A percentile compares a stretch with the other conserved stretches of the same genome.
phyloP scores from a whole-genome alignment of 2,329 filamentous ascomycete species.

The Amauroascus verrucosus region DNA sequence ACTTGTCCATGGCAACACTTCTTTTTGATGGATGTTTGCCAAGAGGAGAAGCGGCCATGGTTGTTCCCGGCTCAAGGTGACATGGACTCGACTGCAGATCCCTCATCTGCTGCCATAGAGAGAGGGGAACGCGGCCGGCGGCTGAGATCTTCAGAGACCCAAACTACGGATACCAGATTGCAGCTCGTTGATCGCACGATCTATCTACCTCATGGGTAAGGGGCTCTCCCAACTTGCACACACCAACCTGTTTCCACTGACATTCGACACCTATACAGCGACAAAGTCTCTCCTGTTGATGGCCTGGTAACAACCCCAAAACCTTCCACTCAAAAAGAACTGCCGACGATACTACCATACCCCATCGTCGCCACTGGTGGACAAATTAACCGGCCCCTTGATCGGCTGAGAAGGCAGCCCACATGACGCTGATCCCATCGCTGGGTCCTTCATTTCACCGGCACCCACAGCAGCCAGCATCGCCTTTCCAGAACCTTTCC shows the following conservation, averaged over 20 bases:
- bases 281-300: neutral
- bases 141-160: no score
- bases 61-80: neutral
- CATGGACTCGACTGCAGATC: neutral
- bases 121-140: no score
- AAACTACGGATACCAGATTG: no score
- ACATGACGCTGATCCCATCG: constrained; percentile 1
- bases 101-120: neutral
- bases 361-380: neutral
- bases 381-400: neutral
- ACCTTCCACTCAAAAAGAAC: neutral
- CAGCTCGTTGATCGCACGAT: no score
- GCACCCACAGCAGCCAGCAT: no score
- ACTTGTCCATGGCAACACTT: no score
- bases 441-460: neutral
- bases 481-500: neutral
- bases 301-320: no score
- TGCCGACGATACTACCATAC: constrained; percentile 3
- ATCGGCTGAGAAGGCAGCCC: neutral
- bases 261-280: neutral
- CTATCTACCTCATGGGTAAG: no score
- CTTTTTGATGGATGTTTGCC: neutral
- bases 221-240: no score
- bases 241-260: no score
- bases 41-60: neutral